A percentile compares a stretch with the other conserved stretches of the same genome.
phyloP scores from a whole-genome alignment of 805 yeast species.

The Candida sonorensis region DNA sequence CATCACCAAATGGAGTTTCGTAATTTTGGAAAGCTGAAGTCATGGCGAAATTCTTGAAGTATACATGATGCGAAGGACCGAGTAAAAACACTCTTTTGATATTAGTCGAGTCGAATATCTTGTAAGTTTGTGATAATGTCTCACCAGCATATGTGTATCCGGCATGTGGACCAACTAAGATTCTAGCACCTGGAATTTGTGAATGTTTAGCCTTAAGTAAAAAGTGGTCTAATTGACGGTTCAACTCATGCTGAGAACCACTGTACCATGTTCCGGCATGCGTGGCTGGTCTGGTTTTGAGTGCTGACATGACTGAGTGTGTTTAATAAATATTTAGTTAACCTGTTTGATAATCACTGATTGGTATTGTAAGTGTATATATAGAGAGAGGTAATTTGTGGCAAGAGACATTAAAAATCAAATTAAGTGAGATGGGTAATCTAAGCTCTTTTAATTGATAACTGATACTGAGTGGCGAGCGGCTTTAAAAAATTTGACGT shows the following conservation, averaged over 20 bases:
- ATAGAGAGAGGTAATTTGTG: no score
- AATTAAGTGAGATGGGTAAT: no score
- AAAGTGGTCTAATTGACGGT: conserved; percentile 43
- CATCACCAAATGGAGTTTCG: conserved; percentile 77
- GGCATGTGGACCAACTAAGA: conserved; percentile 76
- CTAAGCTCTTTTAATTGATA: no score
- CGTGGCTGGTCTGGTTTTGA: conserved; percentile 46
- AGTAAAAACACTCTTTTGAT: conserved; percentile 64
- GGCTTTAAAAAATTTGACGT: no score
- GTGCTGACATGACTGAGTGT: no score
- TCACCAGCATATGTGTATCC: conserved; percentile 82
- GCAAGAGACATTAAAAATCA: no score
- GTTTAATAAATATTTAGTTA: no score
- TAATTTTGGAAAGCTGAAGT: conserved; percentile 47
- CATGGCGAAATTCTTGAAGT: conserved; percentile 55
- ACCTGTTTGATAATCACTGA: no score
- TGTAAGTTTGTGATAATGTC: conserved; percentile 71
- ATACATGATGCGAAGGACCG: conserved; percentile 93
- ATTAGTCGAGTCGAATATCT: conserved; percentile 53
- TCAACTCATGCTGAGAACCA: conserved; percentile 34
- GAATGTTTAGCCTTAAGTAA: conserved; percentile 33
- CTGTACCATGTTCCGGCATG: conserved; percentile 94
- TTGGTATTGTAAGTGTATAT: no score
- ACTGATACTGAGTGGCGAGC: no score
- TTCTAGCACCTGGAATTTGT: conserved; percentile 35